Base-by-base conservation (phyloP, 148 eudicot species). In the Camellia japonica region DNA sequence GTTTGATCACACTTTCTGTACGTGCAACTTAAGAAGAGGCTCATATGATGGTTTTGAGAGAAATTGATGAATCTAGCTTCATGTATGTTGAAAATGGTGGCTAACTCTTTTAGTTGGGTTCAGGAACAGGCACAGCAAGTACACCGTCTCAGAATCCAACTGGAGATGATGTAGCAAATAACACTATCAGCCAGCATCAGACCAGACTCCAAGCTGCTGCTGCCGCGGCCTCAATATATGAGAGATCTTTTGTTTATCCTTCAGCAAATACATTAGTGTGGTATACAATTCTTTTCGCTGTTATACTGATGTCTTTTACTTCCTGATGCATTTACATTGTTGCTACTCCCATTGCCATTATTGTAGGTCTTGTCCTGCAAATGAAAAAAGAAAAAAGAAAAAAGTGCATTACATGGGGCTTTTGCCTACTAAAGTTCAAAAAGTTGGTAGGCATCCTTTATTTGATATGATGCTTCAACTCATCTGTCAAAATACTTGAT, bases 201-300 rank as follows among this genome's bases (percentile, higher is more conserved):
- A 93, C 88, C 44, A 89, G 98, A 78, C 87, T 93, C 13, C 90
- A 89, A 87, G 99, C 99, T 80, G 98, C 97, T 56, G 92, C 98
- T n/a, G 86, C 97, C 6, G 99, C 99, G 60, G 98, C 99, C 10
- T 80, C 97, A 38, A 70, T 96, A 41, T 96, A 96, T 83, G 91
- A 87, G 85, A 96, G 85, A 85, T 96, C 99, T 79, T 87, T 88
- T 83, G 98, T 96, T 56, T 96, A 96, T 83, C 98, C 99, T 67
- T 89, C 91, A 70, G 82, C 88, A 67, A 90, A 85, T 68, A 79
- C 91, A 42, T 65, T 89, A 80, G 85, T 80, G 58, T 96, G 99
- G 99, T 96, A 83, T 80, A 83, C 51, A 67, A 43, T 77, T 61
- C 38, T 67, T 59, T 62, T 73, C 38, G 11, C 13, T 74, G 30